These are phyloP conservation scores for Boletus sp. DNA, from an alignment of 1,284 basidiomycete genomes.

Conservation along the genomic window DNA sequence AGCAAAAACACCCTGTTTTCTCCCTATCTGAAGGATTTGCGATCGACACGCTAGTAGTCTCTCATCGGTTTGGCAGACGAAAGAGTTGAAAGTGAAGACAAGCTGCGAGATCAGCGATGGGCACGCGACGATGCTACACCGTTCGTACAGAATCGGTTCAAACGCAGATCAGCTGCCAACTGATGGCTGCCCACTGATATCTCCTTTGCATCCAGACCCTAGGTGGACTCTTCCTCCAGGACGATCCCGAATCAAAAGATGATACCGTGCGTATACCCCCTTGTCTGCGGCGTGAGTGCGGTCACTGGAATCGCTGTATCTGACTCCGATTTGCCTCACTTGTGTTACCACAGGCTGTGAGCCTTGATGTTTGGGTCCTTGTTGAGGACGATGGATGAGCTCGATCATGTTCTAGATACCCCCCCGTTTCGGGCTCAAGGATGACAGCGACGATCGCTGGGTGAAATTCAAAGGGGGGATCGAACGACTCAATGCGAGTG, in stretches of 20 bases:
- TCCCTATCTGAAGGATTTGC: not conserved
- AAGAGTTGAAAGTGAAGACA: not conserved
- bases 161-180: not conserved
- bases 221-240: slow-evolving; percentile 23
- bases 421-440: slow-evolving; percentile 62
- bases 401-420: slow-evolving; percentile 45
- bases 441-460: slow-evolving; percentile 57
- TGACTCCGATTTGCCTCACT: not conserved
- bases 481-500: slow-evolving; percentile 42
- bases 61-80: not conserved
- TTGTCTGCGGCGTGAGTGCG: not conserved
- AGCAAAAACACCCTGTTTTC: not conserved
- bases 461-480: slow-evolving; percentile 44
- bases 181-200: not conserved
- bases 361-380: not conserved
- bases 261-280: slow-evolving; percentile 9
- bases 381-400: not conserved
- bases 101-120: slow-evolving; percentile 4
- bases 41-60: not conserved
- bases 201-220: slow-evolving; percentile 8
- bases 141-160: slow-evolving; percentile 13
- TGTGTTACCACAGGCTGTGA: slow-evolving; percentile 17
- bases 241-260: slow-evolving; percentile 16
- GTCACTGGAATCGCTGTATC: not conserved
- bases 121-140: slow-evolving; percentile 15